Percentiles rank a stretch among this genome's conserved stretches.
These are phyloP conservation scores for Aquanectria penicillioides DNA, from an alignment of 2,329 filamentous ascomycete genomes.

Conservation along the genomic window DNA sequence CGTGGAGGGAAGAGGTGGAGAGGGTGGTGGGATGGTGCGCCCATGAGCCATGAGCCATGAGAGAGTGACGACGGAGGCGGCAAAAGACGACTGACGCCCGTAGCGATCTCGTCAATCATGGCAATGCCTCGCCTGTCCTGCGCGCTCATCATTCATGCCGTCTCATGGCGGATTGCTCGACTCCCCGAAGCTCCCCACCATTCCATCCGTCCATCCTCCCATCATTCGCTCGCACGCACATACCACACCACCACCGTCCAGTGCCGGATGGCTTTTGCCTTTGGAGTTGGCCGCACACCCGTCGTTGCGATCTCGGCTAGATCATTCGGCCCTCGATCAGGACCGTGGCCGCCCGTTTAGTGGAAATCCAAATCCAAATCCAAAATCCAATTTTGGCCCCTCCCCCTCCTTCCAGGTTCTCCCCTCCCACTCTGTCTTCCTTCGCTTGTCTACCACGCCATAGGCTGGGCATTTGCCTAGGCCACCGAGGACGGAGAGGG, in stretches of 20 bases:
- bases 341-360: constrained; percentile 11
- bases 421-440: constrained; percentile 12
- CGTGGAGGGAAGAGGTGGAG: constrained; percentile 4
- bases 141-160: constrained; percentile 21
- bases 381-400: constrained; percentile 27
- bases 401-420: constrained; percentile 26
- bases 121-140: constrained; percentile 2
- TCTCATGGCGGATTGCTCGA: constrained; percentile 13
- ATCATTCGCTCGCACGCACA: constrained; percentile 14
- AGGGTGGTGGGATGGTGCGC: constrained; percentile 9
- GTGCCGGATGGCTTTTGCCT: constrained; percentile 24
- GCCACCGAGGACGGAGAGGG: constrained; percentile 32
- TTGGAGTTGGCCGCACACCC: constrained; percentile 23
- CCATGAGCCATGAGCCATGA: constrained; percentile 1
- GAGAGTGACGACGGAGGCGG: constrained; percentile 20
- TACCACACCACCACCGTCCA: constrained; percentile 13
- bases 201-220: constrained; percentile 1
- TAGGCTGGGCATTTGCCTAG: constrained; percentile 35
- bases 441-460: not conserved
- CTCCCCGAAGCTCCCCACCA: constrained; percentile 15
- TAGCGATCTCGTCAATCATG: constrained; percentile 22
- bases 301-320: constrained; percentile 37
- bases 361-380: constrained; percentile 25
- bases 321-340: constrained; percentile 28
- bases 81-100: constrained; percentile 20